Base-by-base conservation (phyloP, 2,329 filamentous ascomycete species). In the Ustulina deusta region DNA sequence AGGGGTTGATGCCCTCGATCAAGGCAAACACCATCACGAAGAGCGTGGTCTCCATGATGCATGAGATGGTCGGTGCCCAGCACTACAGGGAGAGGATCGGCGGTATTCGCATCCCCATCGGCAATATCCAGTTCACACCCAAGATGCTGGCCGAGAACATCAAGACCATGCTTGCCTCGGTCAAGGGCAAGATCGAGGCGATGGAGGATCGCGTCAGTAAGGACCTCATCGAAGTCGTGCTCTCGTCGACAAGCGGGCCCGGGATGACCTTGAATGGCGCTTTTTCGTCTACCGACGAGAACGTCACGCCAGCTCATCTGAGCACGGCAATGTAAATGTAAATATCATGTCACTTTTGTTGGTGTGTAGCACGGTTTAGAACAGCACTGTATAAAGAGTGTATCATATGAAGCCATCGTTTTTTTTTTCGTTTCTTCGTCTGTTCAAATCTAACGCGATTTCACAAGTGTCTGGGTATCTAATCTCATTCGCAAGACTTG, bases 21-120 rank as follows among this genome's bases (percentile, higher is more conserved):
- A 97, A 97, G 85, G 89, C 89, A 69, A 94, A 93, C 71, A 98
- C 96, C 0, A 92, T 99, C 63, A 93, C 97, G 27, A 91, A 87
- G 76, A 91, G 97, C 78, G 87, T 97, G 17, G 86, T 86, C 61
- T 80, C 84, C n/a, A 86, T 90, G 38, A 92, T 99, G 75, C 88
- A 87, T 75, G 93, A 95, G 72, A 89, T 97, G 81, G 89, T 93
- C 15, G 94, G 95, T 69, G 93, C 90, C 61, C 92, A 90, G 61
- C 90, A 94, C 73, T 99, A 97, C 82, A 89, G 93, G 77, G 96
- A 99, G 83, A 87, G 91, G 73, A 81, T 90, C 72, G 96, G 94
- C 17, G 93, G 96, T 34, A 88, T 99, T 63, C 87, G 94, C 67
- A 88, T 98, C 85, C 91, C 94, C n/a, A 88, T 99, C 69, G 96